Evolutionary conservation across 2,329 filamentous ascomycete species (phyloP), one percentile per base, ranked within the genome.

Genomic region (Thielaviopsis euricoi): DNA sequence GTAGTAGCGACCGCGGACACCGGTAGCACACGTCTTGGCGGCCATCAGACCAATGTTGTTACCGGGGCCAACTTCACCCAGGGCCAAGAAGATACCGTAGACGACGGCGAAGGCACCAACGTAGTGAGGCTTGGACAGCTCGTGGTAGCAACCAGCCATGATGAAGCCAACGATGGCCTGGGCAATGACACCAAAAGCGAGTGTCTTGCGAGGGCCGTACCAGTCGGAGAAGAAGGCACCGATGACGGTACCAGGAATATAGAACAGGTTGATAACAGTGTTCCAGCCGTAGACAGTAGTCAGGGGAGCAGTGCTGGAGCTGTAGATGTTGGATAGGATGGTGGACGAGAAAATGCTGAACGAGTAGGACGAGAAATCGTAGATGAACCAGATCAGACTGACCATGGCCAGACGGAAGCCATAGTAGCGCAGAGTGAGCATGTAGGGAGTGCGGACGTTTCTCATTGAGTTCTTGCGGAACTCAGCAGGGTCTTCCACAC

Each of bases 21-120:
- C 85, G 4, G 90, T 95, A 0, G 90, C 88, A 65, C 83, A 89
- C 1, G 87, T 90, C 74, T 95, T 95, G 52, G 86, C 86, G 0
- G 90, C 89, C 29, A 94, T 70, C 0, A 95, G 77, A 2, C 89
- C 89, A 64, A 95, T 95, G 68, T 95, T 95, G 73, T 95, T 87
- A 13, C 90, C 90, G 0, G 90, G 89, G 0, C 90, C 89, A 48
- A 94, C 71, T 68, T 72, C 70, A 52, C 70, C 70, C 2, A 71
- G 67, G 0, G 69, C 64, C 46, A 68, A 64, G 62, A 71, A 72
- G 29, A 72, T 68, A 6, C 69, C 70, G 6, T 69, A 71, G 0
- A 71, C 65, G 10, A 71, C 67, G 13, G 68, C 68, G 26, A 72
- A 71, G 6, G 61, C 69, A 3, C 68, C 71, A 10, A 71, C 66